Evolutionary conservation across 2,329 filamentous ascomycete species (phyloP), one percentile per base, ranked within the genome.

Genomic region (Neonectria magnoliae): DNA sequence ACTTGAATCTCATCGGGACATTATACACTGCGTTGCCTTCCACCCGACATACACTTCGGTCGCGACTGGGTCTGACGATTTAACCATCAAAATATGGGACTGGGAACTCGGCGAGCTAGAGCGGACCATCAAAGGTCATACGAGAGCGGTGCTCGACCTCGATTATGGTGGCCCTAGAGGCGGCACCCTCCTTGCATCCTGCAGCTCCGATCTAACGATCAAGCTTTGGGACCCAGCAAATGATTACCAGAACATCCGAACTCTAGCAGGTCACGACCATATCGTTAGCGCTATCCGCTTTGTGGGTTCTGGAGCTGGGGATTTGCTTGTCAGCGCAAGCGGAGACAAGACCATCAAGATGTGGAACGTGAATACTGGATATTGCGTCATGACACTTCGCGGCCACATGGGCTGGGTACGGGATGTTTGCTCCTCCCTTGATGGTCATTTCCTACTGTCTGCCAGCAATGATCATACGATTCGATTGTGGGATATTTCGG

Each of bases 41-140:
- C 94, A 98, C 77, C 94, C 94, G 0, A 85, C 95, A 29, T 97
- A 97, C 79, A 94, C 93, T 10, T 95, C 93, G 5, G 84, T 98
- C 18, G 94, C 94, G 13, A 95, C 93, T 0, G 94, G 93, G 11
- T 97, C 93, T 11, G 94, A 97, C 77, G 94, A 98, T 78, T 92
- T 88, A 57, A 97, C 92, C 5, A 97, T 98, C 78, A 98, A 97
- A 75, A 94, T 98, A 60, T 98, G 94, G 94, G 94, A 97, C 75
- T 98, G 93, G 91, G 94, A 98, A 75, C 81, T 97, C 18, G 94
- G 94, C 52, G 94, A 98, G 79, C 83, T 97, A 7, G 94, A 97
- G 77, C 84, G 91, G 64, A 97, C 94, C 0, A 87, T 97, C 60
- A 98, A 97, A 76, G 94, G 93, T 2, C 94, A 97, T 75, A 98